Percentiles rank a stretch among this genome's conserved stretches.
Conservation (phyloP, 495 filamentous ascomycete species). For the Hyaloscypha hepaticicola region DNA sequence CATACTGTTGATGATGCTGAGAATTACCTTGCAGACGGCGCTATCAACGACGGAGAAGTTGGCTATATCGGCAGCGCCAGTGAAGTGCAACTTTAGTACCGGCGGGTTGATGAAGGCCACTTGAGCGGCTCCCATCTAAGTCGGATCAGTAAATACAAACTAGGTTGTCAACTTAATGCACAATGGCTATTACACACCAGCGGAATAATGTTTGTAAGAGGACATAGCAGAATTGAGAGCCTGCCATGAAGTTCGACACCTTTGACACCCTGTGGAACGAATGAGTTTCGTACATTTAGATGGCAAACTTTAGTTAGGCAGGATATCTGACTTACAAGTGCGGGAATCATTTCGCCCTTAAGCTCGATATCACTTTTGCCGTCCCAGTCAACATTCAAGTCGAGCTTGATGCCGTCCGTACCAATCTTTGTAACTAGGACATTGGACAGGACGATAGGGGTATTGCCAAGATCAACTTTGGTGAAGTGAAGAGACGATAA, state of each 20-base stretch:
- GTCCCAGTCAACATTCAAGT: constrained; percentile 43
- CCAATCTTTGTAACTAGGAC: constrained; percentile 41
- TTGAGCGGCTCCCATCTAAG: constrained; percentile 44
- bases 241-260: constrained; percentile 43
- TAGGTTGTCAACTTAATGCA: constrained; percentile 4
- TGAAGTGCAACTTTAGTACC: constrained; percentile 40
- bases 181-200: constrained; percentile 32
- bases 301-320: background rate
- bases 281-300: constrained; percentile 4
- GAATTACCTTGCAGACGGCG: constrained; percentile 37
- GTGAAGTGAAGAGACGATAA: constrained; percentile 39
- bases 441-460: constrained; percentile 38
- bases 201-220: constrained; percentile 41
- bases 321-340: constrained; percentile 32
- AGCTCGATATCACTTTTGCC: constrained; percentile 43
- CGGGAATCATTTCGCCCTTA: constrained; percentile 39
- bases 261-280: constrained; percentile 38
- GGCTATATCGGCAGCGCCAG: constrained; percentile 42
- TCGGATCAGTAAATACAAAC: background rate
- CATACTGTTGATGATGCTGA: constrained; percentile 41
- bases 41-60: constrained; percentile 38
- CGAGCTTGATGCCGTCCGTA: constrained; percentile 42
- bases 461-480: constrained; percentile 41
- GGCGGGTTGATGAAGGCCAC: constrained; percentile 46
- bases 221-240: constrained; percentile 39